Conservation (phyloP, 352 stramenopile species). For the Globisporangium acanthophoron region DNA sequence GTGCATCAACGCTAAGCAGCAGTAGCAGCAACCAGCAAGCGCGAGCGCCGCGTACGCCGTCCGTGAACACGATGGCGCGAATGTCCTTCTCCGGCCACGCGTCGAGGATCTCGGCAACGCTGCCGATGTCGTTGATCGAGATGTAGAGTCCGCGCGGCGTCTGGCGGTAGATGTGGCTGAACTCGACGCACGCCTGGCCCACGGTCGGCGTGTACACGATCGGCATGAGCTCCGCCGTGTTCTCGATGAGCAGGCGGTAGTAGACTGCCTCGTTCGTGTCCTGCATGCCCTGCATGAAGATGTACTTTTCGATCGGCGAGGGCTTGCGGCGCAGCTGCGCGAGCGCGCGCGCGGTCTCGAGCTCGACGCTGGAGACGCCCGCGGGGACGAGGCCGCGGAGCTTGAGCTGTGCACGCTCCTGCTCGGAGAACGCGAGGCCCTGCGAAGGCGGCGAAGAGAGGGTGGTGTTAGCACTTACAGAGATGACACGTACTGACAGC, state of each 20-base stretch:
- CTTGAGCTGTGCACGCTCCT: conserved; percentile 84
- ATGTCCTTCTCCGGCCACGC: conserved; percentile 96
- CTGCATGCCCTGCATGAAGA: conserved; percentile 89
- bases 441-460: conserved; percentile 34
- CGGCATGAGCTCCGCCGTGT: conserved; percentile 92
- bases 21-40: too few relatives aligned
- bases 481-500: too few relatives aligned
- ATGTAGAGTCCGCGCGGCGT: conserved; percentile 91
- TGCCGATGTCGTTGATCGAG: conserved; percentile 74
- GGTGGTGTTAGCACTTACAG: too few relatives aligned
- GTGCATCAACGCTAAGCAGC: too few relatives aligned
- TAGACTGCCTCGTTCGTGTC: conserved; percentile 89
- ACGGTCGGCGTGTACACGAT: conserved; percentile 98
- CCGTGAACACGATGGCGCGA: conserved; percentile 95
- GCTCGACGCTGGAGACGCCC: conserved; percentile 71
- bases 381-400: conserved; percentile 91
- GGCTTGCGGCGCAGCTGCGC: conserved; percentile 76
- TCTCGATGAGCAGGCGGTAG: conserved; percentile 86
- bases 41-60: conserved; percentile 45
- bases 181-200: conserved; percentile 88
- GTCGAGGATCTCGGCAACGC: conserved; percentile 88
- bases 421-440: conserved; percentile 88
- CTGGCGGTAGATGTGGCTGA: conserved; percentile 88
- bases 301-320: conserved; percentile 91
- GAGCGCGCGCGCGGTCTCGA: conserved; percentile 84